Evolutionary conservation across 2,329 filamentous ascomycete genomes (phyloP), one percentile per base, ranked within the genome.

Genomic region (Fusarium brevicatenulatum): DNA sequence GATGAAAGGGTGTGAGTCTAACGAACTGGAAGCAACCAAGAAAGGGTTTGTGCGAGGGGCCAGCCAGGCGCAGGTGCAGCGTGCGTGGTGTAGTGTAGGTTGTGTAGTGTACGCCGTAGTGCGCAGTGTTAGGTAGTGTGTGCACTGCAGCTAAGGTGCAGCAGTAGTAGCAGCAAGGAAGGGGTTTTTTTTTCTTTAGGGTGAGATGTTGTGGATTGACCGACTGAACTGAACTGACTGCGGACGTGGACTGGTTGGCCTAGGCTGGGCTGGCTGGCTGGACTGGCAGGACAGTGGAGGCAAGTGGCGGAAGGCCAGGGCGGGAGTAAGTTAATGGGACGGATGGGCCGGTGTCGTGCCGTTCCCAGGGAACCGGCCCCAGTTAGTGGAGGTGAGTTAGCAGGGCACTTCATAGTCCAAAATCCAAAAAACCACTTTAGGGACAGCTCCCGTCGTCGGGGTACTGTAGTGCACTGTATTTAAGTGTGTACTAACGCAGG

Each of bases 291-390:
- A 16, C 34, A 37, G 34, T 25, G 32, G 23, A 53, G 64, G 67
- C 66, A 62, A 77, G 77, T 77, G 74, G 78, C 76, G 77, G 77
- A 73, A 73, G 75, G 73, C 77, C 75, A 78, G 71, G 76, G 73
- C 79, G 80, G 80, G 80, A 82, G 80, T 77, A 80, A 36, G 49
- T 52, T 21, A 25, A 78, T 78, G 78, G 78, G 80, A 76, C 79
- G 79, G 80, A 79, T 81, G 77, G 80, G 70, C 80, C 79, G 79
- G 79, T 80, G 80, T 81, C 80, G 80, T 79, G 80, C 79, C 80
- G 80, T 78, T 81, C 80, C 80, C 80, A 82, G 78, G 75, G 73
- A 78, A 73, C 75, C 77, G 79, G 78, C 77, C 70, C 75, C 75
- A 78, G 76, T 68, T 76, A 76, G 68, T 71, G 30, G 49, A 52